These are phyloP conservation scores for Epicoccum nigrum DNA, from an alignment of 2,329 filamentous ascomycete genomes.

Conservation along the genomic window DNA sequence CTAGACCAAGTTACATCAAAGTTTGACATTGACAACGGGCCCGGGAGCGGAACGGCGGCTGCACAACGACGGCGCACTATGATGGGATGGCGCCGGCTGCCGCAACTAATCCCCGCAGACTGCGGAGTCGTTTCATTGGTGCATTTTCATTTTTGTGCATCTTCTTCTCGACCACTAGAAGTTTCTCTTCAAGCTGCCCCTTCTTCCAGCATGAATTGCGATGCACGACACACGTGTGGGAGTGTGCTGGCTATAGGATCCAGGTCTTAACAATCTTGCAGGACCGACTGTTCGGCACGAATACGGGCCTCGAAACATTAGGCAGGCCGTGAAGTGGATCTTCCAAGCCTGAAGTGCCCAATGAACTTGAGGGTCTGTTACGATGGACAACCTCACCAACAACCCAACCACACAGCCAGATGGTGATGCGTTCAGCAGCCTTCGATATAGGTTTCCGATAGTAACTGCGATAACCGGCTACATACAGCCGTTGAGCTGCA, in stretches of 20 bases:
- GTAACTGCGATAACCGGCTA: neutral
- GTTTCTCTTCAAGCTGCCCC: neutral
- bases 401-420: too few species aligned
- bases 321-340: conserved; percentile 10
- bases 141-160: neutral
- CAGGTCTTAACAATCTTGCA: neutral
- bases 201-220: neutral
- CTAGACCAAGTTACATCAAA: conserved; percentile 4
- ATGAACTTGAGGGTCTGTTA: neutral
- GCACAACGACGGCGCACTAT: neutral
- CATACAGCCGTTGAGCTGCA: neutral
- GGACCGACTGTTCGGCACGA: neutral
- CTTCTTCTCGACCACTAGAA: conserved; percentile 1
- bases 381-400: neutral
- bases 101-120: too few species aligned
- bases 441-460: neutral
- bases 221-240: conserved; percentile 9
- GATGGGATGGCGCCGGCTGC: neutral
- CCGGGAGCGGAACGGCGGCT: conserved; percentile 1
- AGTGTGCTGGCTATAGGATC: conserved; percentile 1
- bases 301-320: conserved; percentile 13
- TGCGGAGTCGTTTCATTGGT: too few species aligned
- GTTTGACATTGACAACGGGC: conserved; percentile 15
- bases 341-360: neutral
- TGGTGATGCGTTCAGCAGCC: too few species aligned